Conservation (phyloP, 2,329 filamentous ascomycete species). For the Exophiala phaeomuriformis region DNA sequence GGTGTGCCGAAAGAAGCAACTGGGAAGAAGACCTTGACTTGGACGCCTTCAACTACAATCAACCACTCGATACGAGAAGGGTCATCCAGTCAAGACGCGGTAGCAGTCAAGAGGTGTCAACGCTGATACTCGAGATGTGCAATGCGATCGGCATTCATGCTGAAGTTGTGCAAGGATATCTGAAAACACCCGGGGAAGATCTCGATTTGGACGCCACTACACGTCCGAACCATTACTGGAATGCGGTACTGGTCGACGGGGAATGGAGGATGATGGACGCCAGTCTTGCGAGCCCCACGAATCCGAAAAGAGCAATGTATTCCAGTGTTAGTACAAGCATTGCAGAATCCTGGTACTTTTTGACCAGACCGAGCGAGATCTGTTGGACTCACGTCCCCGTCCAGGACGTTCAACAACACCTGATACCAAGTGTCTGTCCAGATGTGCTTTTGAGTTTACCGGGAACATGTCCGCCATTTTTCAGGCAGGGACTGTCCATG, state of each 20-base stretch:
- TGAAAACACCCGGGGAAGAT: slow-evolving; percentile 81
- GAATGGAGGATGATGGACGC: slow-evolving; percentile 97
- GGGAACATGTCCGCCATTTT: slow-evolving; percentile 77
- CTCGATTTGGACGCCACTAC: slow-evolving; percentile 73
- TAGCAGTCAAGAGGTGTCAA: slow-evolving; percentile 80
- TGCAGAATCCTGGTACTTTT: slow-evolving; percentile 88
- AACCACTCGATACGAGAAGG: slow-evolving; percentile 62
- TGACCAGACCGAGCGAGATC: slow-evolving; percentile 77
- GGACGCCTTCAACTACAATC: slow-evolving; percentile 33
- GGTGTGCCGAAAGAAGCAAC: slow-evolving; percentile 86
- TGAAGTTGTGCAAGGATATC: slow-evolving; percentile 79
- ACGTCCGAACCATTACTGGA: slow-evolving; percentile 97
- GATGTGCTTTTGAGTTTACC: slow-evolving; percentile 82
- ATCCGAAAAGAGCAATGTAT: slow-evolving; percentile 70
- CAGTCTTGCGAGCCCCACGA: slow-evolving; percentile 82
- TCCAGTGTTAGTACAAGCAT: slow-evolving; percentile 61
- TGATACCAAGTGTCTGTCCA: slow-evolving; percentile 78
- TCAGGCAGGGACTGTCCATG: slow-evolving; percentile 72
- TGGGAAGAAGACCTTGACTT: slow-evolving; percentile 95
- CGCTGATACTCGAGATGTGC: slow-evolving; percentile 90
- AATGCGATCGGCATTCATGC: slow-evolving; percentile 77
- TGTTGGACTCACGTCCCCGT: slow-evolving; percentile 96
- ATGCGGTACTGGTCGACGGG: slow-evolving; percentile 81
- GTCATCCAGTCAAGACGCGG: slow-evolving; percentile 78
- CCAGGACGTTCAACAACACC: slow-evolving; percentile 79